Conservation (phyloP, 768 basidiomycete species). For the Naematelia encephala region DNA sequence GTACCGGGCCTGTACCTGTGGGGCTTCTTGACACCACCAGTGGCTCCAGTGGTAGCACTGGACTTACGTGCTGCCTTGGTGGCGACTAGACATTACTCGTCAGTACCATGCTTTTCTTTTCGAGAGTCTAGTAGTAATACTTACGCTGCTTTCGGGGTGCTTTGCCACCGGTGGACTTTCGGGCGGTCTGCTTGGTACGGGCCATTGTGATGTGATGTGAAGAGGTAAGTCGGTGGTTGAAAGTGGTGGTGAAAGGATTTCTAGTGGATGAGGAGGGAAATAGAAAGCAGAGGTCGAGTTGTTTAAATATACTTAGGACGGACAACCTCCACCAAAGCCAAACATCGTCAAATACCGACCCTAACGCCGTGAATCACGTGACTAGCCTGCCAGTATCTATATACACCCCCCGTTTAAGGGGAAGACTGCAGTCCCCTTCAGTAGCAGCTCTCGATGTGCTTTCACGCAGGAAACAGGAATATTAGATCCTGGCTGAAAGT, state of each 20-base stretch:
- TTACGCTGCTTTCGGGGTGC: constrained; percentile 51
- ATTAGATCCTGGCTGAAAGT: too few relatives aligned
- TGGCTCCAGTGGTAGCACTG: constrained; percentile 46
- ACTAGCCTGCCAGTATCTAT: not conserved
- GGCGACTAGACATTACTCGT: constrained; percentile 55
- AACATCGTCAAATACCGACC: constrained; percentile 6
- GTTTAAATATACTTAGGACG: constrained; percentile 24
- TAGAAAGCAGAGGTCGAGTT: constrained; percentile 6
- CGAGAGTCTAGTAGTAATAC: constrained; percentile 3
- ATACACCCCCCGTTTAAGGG: not conserved
- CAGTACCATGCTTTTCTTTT: not conserved
- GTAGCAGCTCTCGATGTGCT: too few relatives aligned
- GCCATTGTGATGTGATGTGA: constrained; percentile 46
- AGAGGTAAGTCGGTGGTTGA: constrained; percentile 14
- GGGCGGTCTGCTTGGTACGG: constrained; percentile 68
- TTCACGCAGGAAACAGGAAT: too few relatives aligned
- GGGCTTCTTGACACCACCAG: constrained; percentile 54
- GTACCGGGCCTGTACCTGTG: constrained; percentile 56
- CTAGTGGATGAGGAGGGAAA: constrained; percentile 16
- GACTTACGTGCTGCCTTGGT: constrained; percentile 63
- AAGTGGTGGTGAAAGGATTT: constrained; percentile 2
- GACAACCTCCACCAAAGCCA: constrained; percentile 1
- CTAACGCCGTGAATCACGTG: constrained; percentile 20
- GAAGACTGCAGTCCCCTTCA: too few relatives aligned
- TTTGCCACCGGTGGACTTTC: constrained; percentile 77